These are phyloP conservation scores for Zymoseptoria ardabiliae DNA, from an alignment of 2,329 filamentous ascomycete genomes.

Conservation along the genomic window DNA sequence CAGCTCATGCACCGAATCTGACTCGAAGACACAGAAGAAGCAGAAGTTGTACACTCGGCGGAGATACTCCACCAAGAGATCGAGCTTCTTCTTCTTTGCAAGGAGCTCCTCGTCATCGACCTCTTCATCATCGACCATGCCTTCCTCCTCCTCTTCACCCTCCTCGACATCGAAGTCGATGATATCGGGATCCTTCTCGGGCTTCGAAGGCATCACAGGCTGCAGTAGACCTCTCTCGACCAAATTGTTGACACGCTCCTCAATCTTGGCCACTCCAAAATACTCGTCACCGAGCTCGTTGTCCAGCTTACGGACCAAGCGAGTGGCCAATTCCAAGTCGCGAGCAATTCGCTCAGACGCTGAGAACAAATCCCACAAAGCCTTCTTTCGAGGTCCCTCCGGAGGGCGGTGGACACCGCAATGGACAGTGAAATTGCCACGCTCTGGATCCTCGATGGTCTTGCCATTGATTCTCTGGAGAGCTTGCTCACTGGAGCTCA, in stretches of 20 bases:
- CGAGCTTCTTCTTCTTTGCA: conserved; percentile 92
- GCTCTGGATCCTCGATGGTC: conserved; percentile 87
- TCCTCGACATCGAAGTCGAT: conserved; percentile 66
- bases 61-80: conserved; percentile 91
- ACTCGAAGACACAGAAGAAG: conserved; percentile 99
- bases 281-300: conserved; percentile 70
- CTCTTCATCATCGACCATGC: conserved; percentile 55
- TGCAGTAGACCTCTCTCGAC: conserved; percentile 70
- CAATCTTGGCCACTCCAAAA: conserved; percentile 71
- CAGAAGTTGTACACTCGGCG: conserved; percentile 97
- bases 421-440: conserved; percentile 95
- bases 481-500: conserved; percentile 58
- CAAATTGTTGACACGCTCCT: conserved; percentile 78
- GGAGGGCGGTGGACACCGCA: conserved; percentile 93
- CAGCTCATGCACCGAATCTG: conserved; percentile 92
- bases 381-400: conserved; percentile 80
- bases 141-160: conserved; percentile 55
- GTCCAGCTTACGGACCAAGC: conserved; percentile 78
- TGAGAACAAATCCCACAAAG: conserved; percentile 93
- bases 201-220: conserved; percentile 48
- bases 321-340: conserved; percentile 74
- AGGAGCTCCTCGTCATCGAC: conserved; percentile 83
- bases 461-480: conserved; percentile 95
- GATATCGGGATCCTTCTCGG: conserved; percentile 51
- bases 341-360: conserved; percentile 88